Evolutionary conservation across 2,329 filamentous ascomycete genomes (phyloP).

Genomic region (Pseudocercospora ulei): DNA sequence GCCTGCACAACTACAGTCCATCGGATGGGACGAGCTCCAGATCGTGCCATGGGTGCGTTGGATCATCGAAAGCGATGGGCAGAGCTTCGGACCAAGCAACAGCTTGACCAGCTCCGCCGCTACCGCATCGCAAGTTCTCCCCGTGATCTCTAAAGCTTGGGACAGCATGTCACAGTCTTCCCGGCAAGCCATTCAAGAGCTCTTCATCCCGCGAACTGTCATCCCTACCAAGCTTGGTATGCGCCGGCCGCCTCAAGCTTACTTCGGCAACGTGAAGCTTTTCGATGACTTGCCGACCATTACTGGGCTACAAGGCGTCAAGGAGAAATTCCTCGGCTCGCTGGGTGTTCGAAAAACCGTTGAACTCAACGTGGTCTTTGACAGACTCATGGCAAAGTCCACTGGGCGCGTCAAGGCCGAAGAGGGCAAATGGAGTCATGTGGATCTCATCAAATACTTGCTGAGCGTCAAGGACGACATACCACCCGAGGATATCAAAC

Average conservation of each 20-base stretch:
- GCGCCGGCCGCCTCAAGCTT: slow-evolving; percentile 73
- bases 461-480: slow-evolving; percentile 85
- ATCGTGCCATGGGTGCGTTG: slow-evolving; percentile 78
- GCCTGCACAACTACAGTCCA: slow-evolving; percentile 58
- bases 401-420: slow-evolving; percentile 41
- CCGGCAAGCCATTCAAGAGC: slow-evolving; percentile 54
- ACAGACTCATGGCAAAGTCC: slow-evolving; percentile 61
- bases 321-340: slow-evolving; percentile 76
- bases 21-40: slow-evolving; percentile 80
- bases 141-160: slow-evolving; percentile 80
- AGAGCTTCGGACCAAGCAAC: slow-evolving; percentile 52
- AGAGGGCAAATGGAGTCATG: slow-evolving; percentile 68
- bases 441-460: slow-evolving; percentile 89
- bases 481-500: slow-evolving; percentile 67
- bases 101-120: slow-evolving; percentile 61
- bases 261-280: slow-evolving; percentile 85
- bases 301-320: slow-evolving; percentile 63
- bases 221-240: slow-evolving; percentile 89
- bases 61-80: slow-evolving; percentile 58
- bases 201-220: slow-evolving; percentile 59
- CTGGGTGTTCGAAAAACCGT: slow-evolving; percentile 92
- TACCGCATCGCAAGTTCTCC: slow-evolving; percentile 68
- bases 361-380: slow-evolving; percentile 87
- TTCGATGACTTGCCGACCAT: slow-evolving; percentile 89
- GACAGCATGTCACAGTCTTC: slow-evolving; percentile 61